A percentile compares a stretch with the other conserved stretches of the same genome.
These are phyloP conservation scores for Porodaedalea pini DNA, from an alignment of 1,284 basidiomycete species.

Conservation along the genomic window DNA sequence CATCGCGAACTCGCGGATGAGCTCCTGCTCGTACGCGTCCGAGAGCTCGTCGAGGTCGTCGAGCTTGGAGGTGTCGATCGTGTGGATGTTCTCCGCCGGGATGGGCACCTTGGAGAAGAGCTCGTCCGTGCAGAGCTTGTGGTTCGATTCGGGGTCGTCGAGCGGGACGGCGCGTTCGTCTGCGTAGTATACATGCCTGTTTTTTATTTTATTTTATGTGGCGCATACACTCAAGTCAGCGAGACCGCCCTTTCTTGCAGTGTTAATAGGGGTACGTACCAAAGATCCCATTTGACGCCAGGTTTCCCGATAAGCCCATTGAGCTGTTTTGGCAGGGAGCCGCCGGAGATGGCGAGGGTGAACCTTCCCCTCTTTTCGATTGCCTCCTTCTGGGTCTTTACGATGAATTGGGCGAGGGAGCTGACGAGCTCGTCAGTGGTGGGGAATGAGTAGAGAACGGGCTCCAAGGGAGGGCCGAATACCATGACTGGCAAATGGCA, in stretches of 20 bases:
- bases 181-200: slow-evolving; percentile 96
- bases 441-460: slow-evolving; percentile 76
- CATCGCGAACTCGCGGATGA: slow-evolving; percentile 87
- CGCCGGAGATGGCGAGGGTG: slow-evolving; percentile 91
- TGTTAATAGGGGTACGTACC: slow-evolving; percentile 49
- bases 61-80: slow-evolving; percentile 71
- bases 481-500: slow-evolving; percentile 1
- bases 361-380: slow-evolving; percentile 87
- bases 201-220: neutral
- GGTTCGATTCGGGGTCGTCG: slow-evolving; percentile 91
- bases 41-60: slow-evolving; percentile 85
- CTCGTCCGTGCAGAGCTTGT: slow-evolving; percentile 68
- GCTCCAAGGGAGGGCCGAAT: slow-evolving; percentile 50
- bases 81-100: slow-evolving; percentile 76
- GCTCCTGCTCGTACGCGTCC: slow-evolving; percentile 91
- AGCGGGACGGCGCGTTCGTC: slow-evolving; percentile 96
- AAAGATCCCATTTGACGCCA: slow-evolving; percentile 91
- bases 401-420: slow-evolving; percentile 78
- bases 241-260: slow-evolving; percentile 16
- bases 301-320: slow-evolving; percentile 68
- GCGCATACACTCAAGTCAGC: neutral
- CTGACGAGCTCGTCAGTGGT: slow-evolving; percentile 51
- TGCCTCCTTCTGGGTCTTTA: slow-evolving; percentile 88
- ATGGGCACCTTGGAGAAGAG: slow-evolving; percentile 88
- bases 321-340: slow-evolving; percentile 87